These are phyloP conservation scores for Talaromyces liani DNA, from an alignment of 495 filamentous ascomycete species.

Conservation along the genomic window DNA sequence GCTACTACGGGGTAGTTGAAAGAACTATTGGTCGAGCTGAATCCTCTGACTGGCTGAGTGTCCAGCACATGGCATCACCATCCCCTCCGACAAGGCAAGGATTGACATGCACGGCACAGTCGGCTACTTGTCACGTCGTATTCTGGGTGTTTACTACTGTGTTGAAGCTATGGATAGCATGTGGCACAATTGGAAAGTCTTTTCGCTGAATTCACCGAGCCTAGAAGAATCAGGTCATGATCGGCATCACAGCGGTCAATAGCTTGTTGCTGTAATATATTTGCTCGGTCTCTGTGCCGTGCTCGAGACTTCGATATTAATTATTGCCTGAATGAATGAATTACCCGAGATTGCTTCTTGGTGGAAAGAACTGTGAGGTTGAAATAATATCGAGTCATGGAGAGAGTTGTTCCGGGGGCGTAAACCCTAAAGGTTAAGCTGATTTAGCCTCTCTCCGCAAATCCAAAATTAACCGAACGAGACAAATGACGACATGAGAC, in stretches of 20 bases:
- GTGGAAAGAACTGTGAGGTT: background rate
- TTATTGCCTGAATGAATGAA: background rate
- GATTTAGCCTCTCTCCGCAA: background rate
- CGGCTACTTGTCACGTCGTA: background rate
- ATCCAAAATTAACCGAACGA: background rate
- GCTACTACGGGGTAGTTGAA: too few species aligned
- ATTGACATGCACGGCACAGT: slow-evolving; percentile 1
- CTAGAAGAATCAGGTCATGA: background rate
- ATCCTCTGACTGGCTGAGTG: background rate
- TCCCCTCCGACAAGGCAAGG: background rate
- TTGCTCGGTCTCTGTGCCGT: background rate
- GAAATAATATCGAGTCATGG: background rate
- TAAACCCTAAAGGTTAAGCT: background rate
- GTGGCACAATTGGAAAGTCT: background rate
- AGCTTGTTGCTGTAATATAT: background rate
- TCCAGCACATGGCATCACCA: background rate
- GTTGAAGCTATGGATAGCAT: background rate
- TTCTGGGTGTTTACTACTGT: background rate
- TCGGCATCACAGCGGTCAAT: background rate
- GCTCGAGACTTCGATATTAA: background rate
- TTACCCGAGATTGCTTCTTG: background rate
- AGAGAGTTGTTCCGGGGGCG: background rate
- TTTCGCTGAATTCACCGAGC: background rate
- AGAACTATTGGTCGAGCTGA: too few species aligned
- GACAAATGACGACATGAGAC: background rate